phyloP scores from a whole-genome alignment of 2,329 filamentous ascomycete species.

The Davidsoniella australis region DNA sequence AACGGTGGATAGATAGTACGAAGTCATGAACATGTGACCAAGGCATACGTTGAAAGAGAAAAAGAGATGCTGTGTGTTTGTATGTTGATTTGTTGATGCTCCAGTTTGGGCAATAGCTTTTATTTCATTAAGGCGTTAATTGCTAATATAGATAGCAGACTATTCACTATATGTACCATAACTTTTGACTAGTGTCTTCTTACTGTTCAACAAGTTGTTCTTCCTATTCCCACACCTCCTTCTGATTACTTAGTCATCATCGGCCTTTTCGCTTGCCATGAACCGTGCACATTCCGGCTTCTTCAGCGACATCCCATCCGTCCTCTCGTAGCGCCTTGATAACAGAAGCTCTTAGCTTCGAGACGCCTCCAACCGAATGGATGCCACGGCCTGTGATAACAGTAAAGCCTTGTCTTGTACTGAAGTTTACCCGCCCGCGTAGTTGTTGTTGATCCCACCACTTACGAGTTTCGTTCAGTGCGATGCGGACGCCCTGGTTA shows the following conservation, averaged over 20 bases:
- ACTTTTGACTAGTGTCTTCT: background rate
- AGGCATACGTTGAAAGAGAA: background rate
- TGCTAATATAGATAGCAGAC: background rate
- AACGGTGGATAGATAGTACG: background rate
- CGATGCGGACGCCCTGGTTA: conserved; percentile 64
- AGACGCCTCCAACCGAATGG: conserved; percentile 62
- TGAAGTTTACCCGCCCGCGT: background rate
- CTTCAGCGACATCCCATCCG: conserved; percentile 67
- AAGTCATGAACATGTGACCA: background rate
- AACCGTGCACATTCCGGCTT: conserved; percentile 54
- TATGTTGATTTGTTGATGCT: too few species aligned
- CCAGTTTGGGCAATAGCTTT: background rate
- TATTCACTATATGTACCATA: background rate
- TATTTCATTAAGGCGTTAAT: background rate
- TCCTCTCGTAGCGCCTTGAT: conserved; percentile 55
- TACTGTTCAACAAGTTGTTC: background rate
- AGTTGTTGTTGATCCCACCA: conserved; percentile 47
- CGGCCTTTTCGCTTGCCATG: conserved; percentile 16
- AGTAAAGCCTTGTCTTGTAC: conserved; percentile 45
- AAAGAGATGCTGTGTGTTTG: too few species aligned
- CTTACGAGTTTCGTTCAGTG: conserved; percentile 41
- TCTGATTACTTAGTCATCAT: background rate
- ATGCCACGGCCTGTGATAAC: conserved; percentile 69
- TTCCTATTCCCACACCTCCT: background rate
- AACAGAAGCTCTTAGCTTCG: conserved; percentile 65